Percentiles rank a stretch among this genome's conserved stretches.
These are phyloP conservation scores for Ramularia endophylla DNA, from an alignment of 2,329 filamentous ascomycete genomes.

Conservation along the genomic window DNA sequence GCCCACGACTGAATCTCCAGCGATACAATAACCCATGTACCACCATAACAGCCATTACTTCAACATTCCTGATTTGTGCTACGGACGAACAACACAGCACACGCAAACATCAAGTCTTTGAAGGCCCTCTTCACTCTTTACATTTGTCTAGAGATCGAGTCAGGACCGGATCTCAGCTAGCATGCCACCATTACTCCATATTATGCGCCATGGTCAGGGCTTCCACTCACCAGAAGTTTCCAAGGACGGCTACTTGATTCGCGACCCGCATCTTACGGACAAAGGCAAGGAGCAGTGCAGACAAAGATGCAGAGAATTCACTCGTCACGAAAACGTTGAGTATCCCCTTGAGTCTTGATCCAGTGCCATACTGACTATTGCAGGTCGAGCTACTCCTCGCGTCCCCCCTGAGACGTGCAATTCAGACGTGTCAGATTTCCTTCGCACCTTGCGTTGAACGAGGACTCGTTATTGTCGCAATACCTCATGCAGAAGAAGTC, in stretches of 20 bases:
- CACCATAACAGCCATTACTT: too few relatives aligned
- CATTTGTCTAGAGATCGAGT: too few relatives aligned
- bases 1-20: too few relatives aligned
- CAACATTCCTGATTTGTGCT: too few relatives aligned
- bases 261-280: constrained; percentile 24
- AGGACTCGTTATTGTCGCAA: constrained; percentile 21
- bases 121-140: too few relatives aligned
- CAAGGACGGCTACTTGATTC: constrained; percentile 22
- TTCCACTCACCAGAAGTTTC: constrained; percentile 23
- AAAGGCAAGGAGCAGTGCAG: constrained; percentile 23
- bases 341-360: background rate
- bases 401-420: constrained; percentile 22
- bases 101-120: too few relatives aligned
- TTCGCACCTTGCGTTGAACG: constrained; percentile 23
- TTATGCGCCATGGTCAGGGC: constrained; percentile 30
- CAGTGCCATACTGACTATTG: background rate
- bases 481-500: constrained; percentile 27
- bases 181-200: constrained; percentile 23
- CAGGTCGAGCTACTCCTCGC: constrained; percentile 28
- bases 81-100: too few relatives aligned
- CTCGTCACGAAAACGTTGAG: constrained; percentile 21
- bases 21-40: too few relatives aligned
- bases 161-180: too few relatives aligned
- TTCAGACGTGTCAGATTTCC: constrained; percentile 21
- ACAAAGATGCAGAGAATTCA: constrained; percentile 19